Base-by-base conservation (phyloP, 164 flowering plant genomes). In the Nymphaea colorata region DNA sequence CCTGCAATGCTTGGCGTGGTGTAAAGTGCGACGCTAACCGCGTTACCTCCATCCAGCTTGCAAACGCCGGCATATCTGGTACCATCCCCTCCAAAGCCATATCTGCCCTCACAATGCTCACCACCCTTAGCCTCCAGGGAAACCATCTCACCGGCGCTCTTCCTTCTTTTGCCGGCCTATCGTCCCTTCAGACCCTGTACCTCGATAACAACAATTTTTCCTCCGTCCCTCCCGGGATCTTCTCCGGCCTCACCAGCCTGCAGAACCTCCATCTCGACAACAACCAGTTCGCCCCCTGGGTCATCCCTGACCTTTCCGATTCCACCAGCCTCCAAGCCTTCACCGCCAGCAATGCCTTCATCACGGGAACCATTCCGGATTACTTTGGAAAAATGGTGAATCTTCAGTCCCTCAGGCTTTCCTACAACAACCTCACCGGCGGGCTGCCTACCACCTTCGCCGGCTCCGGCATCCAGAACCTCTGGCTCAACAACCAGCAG, bases 341-440 rank as follows among this genome's bases (percentile, higher is more conserved):
- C n/a, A 65, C 59, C 4, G 82, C 82, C 4, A 61, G 77, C 53
- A 73, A 72, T 15, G 73, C 78, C 4, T 72, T 67, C 41, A 2
- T 81, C 2, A 16, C 42, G 14, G 88, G 88, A 10, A 3, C 73
- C 0, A 69, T 85, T 3, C 88, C 88, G 0, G 82, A 76, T 51
- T 63, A 75, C 15, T 72, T 85, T 6, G 81, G 66, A 2, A n/a
- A 62, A 0, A 44, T 83, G 16, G 62, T 74, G 3, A 83, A 71
- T 65, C 53, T 85, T 17, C 74, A 75, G 36, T 12, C 62, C 42
- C 45, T 85, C 6, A 67, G 79, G 44, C 78, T 85, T 41, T 83
- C 86, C 0, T 85, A 85, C 64, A 85, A 85, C 73, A 79, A 83
- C 51, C 73, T 85, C 5, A 76, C 85, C 0, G 88, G 88, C 4